phyloP scores from a whole-genome alignment of 2,329 filamentous ascomycete species.

The Fusarium pseudonygamai region DNA sequence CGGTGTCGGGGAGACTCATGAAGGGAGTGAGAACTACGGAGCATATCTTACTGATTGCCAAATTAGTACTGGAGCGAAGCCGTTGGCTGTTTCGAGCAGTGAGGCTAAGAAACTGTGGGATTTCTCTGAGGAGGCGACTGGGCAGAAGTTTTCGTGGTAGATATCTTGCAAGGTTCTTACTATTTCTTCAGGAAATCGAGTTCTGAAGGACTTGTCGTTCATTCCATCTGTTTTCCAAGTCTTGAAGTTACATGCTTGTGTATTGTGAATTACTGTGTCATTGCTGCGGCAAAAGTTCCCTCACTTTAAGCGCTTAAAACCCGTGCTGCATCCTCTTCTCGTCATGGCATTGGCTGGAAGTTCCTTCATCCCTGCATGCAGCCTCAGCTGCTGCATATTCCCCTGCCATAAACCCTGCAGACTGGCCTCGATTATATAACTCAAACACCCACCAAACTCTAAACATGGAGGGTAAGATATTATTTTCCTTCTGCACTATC shows the following conservation, averaged over 20 bases:
- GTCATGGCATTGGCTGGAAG: neutral
- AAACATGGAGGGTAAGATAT: neutral
- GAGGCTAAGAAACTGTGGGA: constrained; percentile 12
- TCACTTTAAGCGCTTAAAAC: neutral
- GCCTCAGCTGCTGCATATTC: neutral
- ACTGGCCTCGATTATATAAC: neutral
- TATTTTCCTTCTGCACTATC: neutral
- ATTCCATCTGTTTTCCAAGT: neutral
- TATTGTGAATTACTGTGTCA: neutral
- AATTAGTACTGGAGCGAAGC: neutral
- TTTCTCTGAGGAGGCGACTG: constrained; percentile 6
- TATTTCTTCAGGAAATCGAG: neutral
- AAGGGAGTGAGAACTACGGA: constrained; percentile 1
- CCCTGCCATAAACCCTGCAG: neutral
- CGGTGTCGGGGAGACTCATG: neutral
- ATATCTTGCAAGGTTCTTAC: accelerated
- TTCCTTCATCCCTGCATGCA: neutral
- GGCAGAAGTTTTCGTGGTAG: neutral
- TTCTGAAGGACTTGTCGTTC: accelerated
- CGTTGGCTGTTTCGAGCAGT: neutral
- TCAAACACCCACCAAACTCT: neutral
- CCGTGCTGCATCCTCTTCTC: neutral
- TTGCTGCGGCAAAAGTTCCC: neutral
- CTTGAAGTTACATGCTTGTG: neutral
- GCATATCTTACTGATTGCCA: neutral